Base-by-base conservation (phyloP, 2,329 filamentous ascomycete species). In the Alternaria gansuensis region DNA sequence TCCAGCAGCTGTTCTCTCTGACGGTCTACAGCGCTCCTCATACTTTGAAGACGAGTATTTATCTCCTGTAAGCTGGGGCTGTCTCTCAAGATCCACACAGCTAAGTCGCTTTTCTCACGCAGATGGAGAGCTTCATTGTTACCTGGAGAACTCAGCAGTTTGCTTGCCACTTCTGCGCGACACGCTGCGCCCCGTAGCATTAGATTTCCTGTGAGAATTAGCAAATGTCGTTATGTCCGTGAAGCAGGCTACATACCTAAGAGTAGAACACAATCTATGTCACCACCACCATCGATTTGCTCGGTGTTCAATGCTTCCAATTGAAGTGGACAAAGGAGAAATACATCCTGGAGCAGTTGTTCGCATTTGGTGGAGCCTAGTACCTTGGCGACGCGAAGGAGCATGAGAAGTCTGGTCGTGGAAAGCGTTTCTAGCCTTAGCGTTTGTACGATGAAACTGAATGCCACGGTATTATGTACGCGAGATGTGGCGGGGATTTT, bases 51-150 rank as follows among this genome's bases (percentile, higher is more conserved):
- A 4, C 46, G 41, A 41, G 51, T 28, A 21, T 50, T 21, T 46
- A 63, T 58, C n/a, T 63, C 46, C 13, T 60, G 7, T 48, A 63
- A 33, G 31, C 60, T 59, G 5, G 46, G 28, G 28, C 34, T 45
- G 4, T 33, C 45, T 41, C n/a, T 39, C 3, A 62, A 14, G 3
- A 62, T 54, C 40, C 14, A 61, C 3, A 51, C 3, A 37, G 54
- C 58, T n/a, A 61, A n/a, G 24, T 51, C 24, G 6, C 8, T 45
- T 51, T 17, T 56, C 13, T 50, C 6, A 3, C 29, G 31, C 4
- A 41, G 28, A 56, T 44, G 3, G 21, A 44, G 21, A 37, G 31
- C 26, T 44, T 29, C 4, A 43, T 41, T 11, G 2, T 5, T 26
- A 17, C 34, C 8, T 4, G 2, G 13, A 5, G 39, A 23, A 45